phyloP scores from a whole-genome alignment of 1,284 basidiomycete species.

The Takashimella tepidaria region DNA sequence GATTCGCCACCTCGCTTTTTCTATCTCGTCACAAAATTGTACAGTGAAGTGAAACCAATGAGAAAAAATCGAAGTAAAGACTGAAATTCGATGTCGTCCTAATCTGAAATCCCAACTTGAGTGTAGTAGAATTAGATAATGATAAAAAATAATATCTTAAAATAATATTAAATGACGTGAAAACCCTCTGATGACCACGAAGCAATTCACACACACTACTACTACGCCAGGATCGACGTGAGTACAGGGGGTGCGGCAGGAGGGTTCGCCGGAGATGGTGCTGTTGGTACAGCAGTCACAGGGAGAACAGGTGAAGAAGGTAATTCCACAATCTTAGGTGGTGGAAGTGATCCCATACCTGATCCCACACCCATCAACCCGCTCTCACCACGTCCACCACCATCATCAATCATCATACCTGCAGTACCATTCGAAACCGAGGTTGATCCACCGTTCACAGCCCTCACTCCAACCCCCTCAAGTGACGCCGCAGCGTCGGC shows the following conservation, averaged over 20 bases:
- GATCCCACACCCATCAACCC: not conserved
- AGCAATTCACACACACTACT: not conserved
- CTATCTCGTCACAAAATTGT: too few species aligned
- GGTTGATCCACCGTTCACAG: too few species aligned
- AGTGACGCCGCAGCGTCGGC: conserved; percentile 5
- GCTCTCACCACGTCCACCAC: not conserved
- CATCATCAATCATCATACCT: not conserved
- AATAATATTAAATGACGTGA: too few species aligned
- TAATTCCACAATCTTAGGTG: not conserved
- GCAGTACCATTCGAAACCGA: too few species aligned
- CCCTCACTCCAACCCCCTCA: not conserved
- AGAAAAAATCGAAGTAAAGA: too few species aligned
- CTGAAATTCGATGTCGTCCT: too few species aligned
- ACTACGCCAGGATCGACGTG: not conserved
- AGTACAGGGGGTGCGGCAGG: not conserved
- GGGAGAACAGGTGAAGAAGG: not conserved
- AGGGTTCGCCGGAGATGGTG: not conserved
- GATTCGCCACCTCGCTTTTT: too few species aligned
- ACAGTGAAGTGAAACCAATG: too few species aligned
- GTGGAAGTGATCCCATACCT: not conserved
- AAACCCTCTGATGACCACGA: not conserved
- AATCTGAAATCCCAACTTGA: too few species aligned
- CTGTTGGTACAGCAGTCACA: not conserved
- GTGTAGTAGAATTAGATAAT: too few species aligned
- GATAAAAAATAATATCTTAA: not conserved